Evolutionary conservation across 129 eudicot species (phyloP).

Genomic region (Lactuca saligna): DNA sequence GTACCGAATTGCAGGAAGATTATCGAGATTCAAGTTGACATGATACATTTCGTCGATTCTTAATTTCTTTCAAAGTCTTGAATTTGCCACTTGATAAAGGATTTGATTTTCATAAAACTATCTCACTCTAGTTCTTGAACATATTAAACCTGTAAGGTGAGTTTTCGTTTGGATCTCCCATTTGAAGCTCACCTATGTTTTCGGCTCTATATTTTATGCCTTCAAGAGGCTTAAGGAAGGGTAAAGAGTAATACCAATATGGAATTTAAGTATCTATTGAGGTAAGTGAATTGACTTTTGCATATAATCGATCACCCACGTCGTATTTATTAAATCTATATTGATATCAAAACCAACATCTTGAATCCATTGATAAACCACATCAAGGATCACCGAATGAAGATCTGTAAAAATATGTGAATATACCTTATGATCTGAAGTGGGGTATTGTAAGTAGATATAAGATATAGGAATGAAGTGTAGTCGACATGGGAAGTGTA

Average conservation of each 20-base stretch:
- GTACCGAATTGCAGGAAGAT: constrained; percentile 39
- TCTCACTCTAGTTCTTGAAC: constrained; percentile 31
- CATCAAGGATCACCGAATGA: constrained; percentile 26
- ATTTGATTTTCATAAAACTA: constrained; percentile 32
- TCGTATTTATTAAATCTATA: constrained; percentile 26
- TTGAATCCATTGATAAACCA: constrained; percentile 18
- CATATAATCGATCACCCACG: constrained; percentile 28
- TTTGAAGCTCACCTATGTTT: constrained; percentile 44
- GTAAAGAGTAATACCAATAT: constrained; percentile 35
- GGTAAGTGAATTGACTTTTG: constrained; percentile 40
- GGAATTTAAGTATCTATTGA: constrained; percentile 46
- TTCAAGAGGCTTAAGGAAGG: constrained; percentile 34
- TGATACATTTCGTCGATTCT: constrained; percentile 47
- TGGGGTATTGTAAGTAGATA: constrained; percentile 13
- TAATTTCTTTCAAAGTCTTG: constrained; percentile 28
- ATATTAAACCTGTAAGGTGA: constrained; percentile 34
- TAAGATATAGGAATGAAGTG: constrained; percentile 4
- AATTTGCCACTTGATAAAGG: constrained; percentile 30
- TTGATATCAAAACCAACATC: constrained; percentile 15
- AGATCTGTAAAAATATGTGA: constrained; percentile 10
- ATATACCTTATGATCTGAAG: constrained; percentile 18
- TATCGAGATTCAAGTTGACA: constrained; percentile 43
- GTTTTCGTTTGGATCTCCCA: constrained; percentile 44
- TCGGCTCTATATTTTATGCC: constrained; percentile 40
- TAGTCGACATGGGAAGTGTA: constrained; percentile 1